Evolutionary conservation across 352 stramenopile genomes (phyloP).

Genomic region (Globisporangium polare): DNA sequence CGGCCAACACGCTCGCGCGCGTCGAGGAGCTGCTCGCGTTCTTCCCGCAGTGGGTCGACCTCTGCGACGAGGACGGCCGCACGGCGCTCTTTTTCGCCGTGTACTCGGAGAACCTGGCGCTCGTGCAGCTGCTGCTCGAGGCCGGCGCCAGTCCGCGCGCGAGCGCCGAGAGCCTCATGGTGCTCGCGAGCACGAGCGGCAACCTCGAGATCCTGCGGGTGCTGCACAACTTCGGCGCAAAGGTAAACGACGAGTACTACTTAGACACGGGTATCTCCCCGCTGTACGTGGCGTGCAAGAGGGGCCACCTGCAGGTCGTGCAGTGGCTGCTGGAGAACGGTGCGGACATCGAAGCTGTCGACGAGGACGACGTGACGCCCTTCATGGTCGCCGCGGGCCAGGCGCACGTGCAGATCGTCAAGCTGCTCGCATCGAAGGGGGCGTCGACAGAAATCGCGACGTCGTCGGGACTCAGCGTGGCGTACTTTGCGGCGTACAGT

Average conservation of each 20-base stretch:
- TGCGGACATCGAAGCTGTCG: constrained; percentile 6
- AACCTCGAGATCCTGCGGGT: constrained; percentile 5
- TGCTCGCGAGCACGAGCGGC: constrained; percentile 9
- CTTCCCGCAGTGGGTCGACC: constrained; percentile 5
- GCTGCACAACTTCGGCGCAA: constrained; percentile 1
- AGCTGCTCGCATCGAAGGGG: background rate
- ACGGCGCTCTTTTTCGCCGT: constrained; percentile 10
- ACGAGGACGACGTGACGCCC: constrained; percentile 10
- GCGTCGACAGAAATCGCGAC: constrained; percentile 1
- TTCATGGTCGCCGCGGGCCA: constrained; percentile 12
- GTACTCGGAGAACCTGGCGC: background rate
- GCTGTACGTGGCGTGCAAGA: constrained; percentile 12
- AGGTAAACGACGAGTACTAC: constrained; percentile 2
- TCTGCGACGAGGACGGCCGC: constrained; percentile 1
- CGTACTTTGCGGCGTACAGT: constrained; percentile 10
- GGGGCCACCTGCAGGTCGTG: constrained; percentile 10
- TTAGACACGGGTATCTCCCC: background rate
- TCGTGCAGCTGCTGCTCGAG: constrained; percentile 7
- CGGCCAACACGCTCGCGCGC: constrained; percentile 1
- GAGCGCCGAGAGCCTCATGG: constrained; percentile 7
- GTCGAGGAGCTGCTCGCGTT: constrained; percentile 7
- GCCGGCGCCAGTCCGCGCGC: constrained; percentile 5
- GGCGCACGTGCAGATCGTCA: constrained; percentile 7
- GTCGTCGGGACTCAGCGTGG: constrained; percentile 5
- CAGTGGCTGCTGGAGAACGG: constrained; percentile 8